Evolutionary conservation across 2,329 filamentous ascomycete genomes (phyloP).

Genomic region (Gaeumannomyces tritici): DNA sequence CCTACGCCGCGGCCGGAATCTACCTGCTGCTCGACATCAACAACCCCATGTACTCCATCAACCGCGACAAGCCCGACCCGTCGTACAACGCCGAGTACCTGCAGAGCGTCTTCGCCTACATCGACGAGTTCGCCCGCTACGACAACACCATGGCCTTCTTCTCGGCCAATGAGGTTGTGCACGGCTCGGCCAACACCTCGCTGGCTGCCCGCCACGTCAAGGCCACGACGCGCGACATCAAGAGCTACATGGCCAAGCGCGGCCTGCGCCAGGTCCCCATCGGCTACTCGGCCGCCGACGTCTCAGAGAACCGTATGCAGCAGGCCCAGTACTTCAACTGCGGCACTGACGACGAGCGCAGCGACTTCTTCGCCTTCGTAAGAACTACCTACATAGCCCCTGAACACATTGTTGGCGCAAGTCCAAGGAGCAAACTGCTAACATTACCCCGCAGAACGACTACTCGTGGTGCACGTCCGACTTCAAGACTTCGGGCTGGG

Average conservation of each 20-base stretch:
- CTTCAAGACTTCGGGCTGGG: conserved; percentile 68
- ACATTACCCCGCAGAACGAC: conserved; percentile 47
- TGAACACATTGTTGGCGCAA: no score
- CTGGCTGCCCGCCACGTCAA: conserved; percentile 64
- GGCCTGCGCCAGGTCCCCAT: conserved; percentile 60
- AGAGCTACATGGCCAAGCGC: conserved; percentile 55
- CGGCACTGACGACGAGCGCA: conserved; percentile 70
- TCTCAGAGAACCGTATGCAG: conserved; percentile 75
- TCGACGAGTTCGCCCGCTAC: conserved; percentile 76
- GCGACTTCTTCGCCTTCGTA: conserved; percentile 75
- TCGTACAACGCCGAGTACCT: conserved; percentile 88
- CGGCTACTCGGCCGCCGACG: conserved; percentile 71
- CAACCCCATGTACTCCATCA: conserved; percentile 80
- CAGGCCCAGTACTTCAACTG: conserved; percentile 93
- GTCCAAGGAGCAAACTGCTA: conserved; percentile 3
- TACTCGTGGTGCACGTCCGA: conserved; percentile 77
- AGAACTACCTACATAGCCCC: conserved; percentile 8
- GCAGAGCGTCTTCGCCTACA: conserved; percentile 75
- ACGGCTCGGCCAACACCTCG: conserved; percentile 54
- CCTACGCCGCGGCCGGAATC: conserved; percentile 74
- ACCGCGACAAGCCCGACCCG: conserved; percentile 58
- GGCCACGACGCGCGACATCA: conserved; percentile 69
- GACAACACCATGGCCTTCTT: conserved; percentile 82
- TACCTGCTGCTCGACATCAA: conserved; percentile 90
- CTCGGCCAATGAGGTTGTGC: conserved; percentile 74